Evolutionary conservation across 1,284 basidiomycete genomes (phyloP).

Genomic region (Boletus semigastroideus): DNA sequence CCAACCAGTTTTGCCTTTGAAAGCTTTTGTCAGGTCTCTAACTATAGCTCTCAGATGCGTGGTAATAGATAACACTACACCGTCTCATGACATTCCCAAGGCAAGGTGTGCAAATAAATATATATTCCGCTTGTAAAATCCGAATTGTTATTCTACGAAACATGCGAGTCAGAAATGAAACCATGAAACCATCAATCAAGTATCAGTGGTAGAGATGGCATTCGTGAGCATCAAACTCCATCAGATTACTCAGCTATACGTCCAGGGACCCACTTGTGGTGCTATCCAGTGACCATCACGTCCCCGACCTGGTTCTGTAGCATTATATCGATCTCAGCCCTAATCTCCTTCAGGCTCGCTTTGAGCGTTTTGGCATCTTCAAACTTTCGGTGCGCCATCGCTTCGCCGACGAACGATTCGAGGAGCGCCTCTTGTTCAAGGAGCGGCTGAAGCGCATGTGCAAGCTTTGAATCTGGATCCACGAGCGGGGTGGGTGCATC

Average conservation of each 20-base stretch:
- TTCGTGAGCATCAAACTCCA: background rate
- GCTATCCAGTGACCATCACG: background rate
- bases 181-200: background rate
- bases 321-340: constrained; percentile 74
- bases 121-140: too few relatives aligned
- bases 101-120: too few relatives aligned
- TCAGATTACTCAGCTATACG: background rate
- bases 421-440: constrained; percentile 89
- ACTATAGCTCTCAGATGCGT: too few relatives aligned
- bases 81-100: too few relatives aligned
- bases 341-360: constrained; percentile 74
- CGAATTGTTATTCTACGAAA: background rate
- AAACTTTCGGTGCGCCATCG: constrained; percentile 82
- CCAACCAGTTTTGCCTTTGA: too few relatives aligned
- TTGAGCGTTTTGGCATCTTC: constrained; percentile 84
- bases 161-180: background rate
- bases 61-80: too few relatives aligned
- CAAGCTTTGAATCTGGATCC: constrained; percentile 69
- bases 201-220: background rate
- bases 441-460: constrained; percentile 75
- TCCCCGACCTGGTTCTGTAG: constrained; percentile 40
- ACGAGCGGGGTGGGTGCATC: constrained; percentile 35
- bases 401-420: constrained; percentile 81
- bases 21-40: too few relatives aligned
- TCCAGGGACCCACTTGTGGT: background rate